phyloP scores from a whole-genome alignment of 2,329 filamentous ascomycete species.

The Cadophora gregata region DNA sequence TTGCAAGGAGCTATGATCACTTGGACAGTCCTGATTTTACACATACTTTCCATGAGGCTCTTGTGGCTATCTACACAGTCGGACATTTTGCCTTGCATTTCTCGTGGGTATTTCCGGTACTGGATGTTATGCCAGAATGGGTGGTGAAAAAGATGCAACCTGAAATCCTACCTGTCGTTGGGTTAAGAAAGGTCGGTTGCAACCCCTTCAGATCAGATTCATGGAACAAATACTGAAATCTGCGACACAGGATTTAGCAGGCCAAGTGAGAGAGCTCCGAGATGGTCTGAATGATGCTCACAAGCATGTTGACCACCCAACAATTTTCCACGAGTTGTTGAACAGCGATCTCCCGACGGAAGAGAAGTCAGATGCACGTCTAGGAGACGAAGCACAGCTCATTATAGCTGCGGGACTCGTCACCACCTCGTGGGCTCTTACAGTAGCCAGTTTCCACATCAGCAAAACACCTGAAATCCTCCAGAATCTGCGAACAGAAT shows the following conservation, averaged over 20 bases:
- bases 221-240: background rate
- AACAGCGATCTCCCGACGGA: constrained; percentile 43
- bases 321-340: constrained; percentile 38
- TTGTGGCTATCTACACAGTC: constrained; percentile 20
- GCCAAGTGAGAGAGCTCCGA: constrained; percentile 22
- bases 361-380: constrained; percentile 20
- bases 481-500: constrained; percentile 39
- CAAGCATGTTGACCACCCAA: constrained; percentile 26
- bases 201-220: background rate
- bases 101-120: constrained; percentile 21
- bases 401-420: constrained; percentile 34
- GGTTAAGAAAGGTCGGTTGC: constrained; percentile 20
- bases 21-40: constrained; percentile 22
- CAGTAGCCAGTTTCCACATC: constrained; percentile 44
- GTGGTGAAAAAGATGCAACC: constrained; percentile 31
- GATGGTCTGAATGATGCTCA: constrained; percentile 19
- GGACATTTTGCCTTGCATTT: constrained; percentile 26
- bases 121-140: constrained; percentile 23
- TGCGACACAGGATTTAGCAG: constrained; percentile 17
- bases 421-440: constrained; percentile 46
- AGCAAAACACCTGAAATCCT: constrained; percentile 41
- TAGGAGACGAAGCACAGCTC: constrained; percentile 23
- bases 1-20: constrained; percentile 28
- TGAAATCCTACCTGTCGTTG: constrained; percentile 26
- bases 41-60: constrained; percentile 21